These are phyloP conservation scores for Amanita brunnescens DNA, from an alignment of 768 basidiomycete genomes.

Conservation along the genomic window DNA sequence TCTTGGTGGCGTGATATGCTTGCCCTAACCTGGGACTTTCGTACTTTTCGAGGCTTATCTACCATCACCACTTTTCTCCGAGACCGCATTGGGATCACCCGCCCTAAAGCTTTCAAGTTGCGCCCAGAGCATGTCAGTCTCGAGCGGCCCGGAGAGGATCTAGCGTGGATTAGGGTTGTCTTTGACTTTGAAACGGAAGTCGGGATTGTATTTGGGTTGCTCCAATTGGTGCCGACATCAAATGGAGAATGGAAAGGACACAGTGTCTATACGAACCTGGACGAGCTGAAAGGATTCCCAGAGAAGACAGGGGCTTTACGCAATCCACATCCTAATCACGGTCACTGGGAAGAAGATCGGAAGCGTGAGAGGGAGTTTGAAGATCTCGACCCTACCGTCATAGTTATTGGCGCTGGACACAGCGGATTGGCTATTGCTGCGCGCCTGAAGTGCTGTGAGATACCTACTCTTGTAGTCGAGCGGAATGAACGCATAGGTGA, in stretches of 20 bases:
- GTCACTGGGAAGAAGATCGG: constrained; percentile 51
- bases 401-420: no score
- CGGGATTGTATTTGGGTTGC: constrained; percentile 43
- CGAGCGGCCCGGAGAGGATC: constrained; percentile 19
- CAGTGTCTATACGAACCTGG: constrained; percentile 49
- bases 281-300: constrained; percentile 42
- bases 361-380: constrained; percentile 29
- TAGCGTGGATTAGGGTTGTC: constrained; percentile 50
- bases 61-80: constrained; percentile 31
- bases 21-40: no score
- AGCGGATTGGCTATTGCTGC: constrained; percentile 59
- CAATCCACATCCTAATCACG: constrained; percentile 34
- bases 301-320: constrained; percentile 42
- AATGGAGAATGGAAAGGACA: constrained; percentile 52
- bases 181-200: no score
- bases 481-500: no score
- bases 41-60: constrained; percentile 37
- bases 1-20: no score
- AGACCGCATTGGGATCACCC: constrained; percentile 24
- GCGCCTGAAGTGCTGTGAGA: constrained; percentile 51
- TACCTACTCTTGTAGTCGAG: constrained; percentile 57
- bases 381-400: constrained; percentile 43
- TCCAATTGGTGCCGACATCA: constrained; percentile 39
- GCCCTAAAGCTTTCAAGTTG: constrained; percentile 22
- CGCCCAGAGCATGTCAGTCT: constrained; percentile 20